Evolutionary conservation across 371 early-diverging fungal species (phyloP), one percentile per base, ranked within the genome.

Genomic region (Mortierella sp.): DNA sequence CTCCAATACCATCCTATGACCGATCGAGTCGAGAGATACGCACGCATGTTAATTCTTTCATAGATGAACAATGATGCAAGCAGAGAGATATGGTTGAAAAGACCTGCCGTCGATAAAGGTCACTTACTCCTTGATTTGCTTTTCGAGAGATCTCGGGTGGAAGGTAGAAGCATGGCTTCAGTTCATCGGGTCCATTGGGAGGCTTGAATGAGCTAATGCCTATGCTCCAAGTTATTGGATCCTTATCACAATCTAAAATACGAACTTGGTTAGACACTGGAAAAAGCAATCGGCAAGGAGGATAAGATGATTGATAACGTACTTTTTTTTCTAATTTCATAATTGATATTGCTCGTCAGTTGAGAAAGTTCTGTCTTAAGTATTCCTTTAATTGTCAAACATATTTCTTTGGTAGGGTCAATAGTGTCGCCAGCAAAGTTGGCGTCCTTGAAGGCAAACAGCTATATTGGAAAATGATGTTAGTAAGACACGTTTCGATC

Each of bases 161-260:
- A 10, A 75, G 53, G 15, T 32, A 75, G 54, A 51, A 55, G 61
- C 66, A 66, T 7, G 57, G 31, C n/a, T 35, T 58, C 1, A 65
- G 17, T 17, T 2, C 29, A 19, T 23, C 23, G 10, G 53, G 29
- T 19, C 15, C 37, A 0, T 0, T 1, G 15, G 42, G 22, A 37
- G 7, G 1, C 35, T 42, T 34, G 43, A 72, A 1, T 2, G 67
- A 31, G 19, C 42, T 29, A n/a, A 66, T 17, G 13, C 2, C 4
- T 15, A 49, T n/a, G 0, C 17, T 0, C 62, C 63, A 68, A 1
- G 9, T 6, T 29, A 2, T 8, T 19, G 2, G 8, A 19, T 22
- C 10, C 15, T 19, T 23, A 23, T 26, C 2, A 29, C 7, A 53
- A 28, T 29, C 7, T 12, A 17, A 2, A 53, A 12, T 9, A 7